Evolutionary conservation across 1,284 basidiomycete species (phyloP).

Genomic region (Cutaneotrichosporon cutaneum): DNA sequence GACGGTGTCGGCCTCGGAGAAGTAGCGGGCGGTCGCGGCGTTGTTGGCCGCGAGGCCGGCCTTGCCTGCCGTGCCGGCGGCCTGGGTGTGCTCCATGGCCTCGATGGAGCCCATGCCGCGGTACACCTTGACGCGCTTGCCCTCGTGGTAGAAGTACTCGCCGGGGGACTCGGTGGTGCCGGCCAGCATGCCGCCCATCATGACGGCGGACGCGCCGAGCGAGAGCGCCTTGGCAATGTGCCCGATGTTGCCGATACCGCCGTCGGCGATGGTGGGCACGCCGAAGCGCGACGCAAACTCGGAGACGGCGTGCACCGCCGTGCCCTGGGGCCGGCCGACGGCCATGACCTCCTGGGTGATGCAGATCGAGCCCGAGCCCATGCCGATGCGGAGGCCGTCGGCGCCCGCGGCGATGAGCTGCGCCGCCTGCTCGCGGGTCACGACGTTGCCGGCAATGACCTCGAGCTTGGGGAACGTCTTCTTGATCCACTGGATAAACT

Average conservation of each 20-base stretch:
- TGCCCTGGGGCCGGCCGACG: slow-evolving; percentile 97
- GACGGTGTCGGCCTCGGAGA: slow-evolving; percentile 89
- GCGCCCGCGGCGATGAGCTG: slow-evolving; percentile 91
- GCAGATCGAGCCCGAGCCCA: slow-evolving; percentile 98
- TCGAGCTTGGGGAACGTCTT: slow-evolving; percentile 76
- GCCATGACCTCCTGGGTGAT: slow-evolving; percentile 99
- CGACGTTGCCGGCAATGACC: slow-evolving; percentile 95
- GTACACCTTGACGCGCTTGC: slow-evolving; percentile 97
- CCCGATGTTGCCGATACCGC: slow-evolving; percentile 92
- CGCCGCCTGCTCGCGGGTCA: slow-evolving; percentile 96
- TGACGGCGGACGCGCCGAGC: slow-evolving; percentile 90
- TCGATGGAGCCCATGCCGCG: slow-evolving; percentile 97
- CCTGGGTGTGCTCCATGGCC: slow-evolving; percentile 87
- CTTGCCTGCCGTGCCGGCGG: slow-evolving; percentile 55
- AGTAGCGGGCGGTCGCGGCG: slow-evolving; percentile 94
- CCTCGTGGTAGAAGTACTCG: slow-evolving; percentile 98
- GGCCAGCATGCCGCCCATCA: slow-evolving; percentile 97
- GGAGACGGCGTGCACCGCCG: slow-evolving; percentile 90
- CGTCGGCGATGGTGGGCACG: slow-evolving; percentile 97
- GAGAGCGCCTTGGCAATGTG: slow-evolving; percentile 97
- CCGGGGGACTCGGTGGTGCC: slow-evolving; percentile 97
- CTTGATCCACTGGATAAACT: slow-evolving; percentile 97
- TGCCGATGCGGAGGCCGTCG: slow-evolving; percentile 90
- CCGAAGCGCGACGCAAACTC: slow-evolving; percentile 89
- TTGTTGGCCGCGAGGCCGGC: slow-evolving; percentile 67